Evolutionary conservation across 139 green algal species (phyloP).

Genomic region (Limnomonas spitsbergensis): DNA sequence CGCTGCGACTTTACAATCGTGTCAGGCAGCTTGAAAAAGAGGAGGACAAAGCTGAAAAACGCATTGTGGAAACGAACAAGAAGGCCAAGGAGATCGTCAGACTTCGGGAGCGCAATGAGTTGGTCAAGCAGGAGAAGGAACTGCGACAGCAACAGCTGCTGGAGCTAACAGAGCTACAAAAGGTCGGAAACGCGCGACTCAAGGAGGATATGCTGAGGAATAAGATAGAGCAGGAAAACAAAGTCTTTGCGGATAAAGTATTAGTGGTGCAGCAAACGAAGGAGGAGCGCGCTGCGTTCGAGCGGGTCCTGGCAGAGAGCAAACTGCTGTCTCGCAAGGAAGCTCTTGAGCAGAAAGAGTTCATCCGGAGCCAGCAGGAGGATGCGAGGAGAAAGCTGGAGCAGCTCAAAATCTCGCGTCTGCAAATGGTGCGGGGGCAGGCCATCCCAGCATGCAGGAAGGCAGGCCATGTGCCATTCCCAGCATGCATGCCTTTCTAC

Average conservation of each 20-base stretch:
- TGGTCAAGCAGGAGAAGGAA: slow-evolving; percentile 51
- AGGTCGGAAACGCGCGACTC: slow-evolving; percentile 40
- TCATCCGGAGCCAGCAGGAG: slow-evolving; percentile 48
- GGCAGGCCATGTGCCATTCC: no score
- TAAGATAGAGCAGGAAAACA: slow-evolving; percentile 52
- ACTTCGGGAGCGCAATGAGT: slow-evolving; percentile 51
- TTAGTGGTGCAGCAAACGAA: slow-evolving; percentile 47
- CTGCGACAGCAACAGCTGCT: slow-evolving; percentile 33
- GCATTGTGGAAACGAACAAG: slow-evolving; percentile 62
- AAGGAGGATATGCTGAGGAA: slow-evolving; percentile 50
- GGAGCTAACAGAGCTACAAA: slow-evolving; percentile 50
- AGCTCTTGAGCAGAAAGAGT: slow-evolving; percentile 65
- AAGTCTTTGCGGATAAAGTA: slow-evolving; percentile 40
- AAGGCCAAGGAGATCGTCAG: slow-evolving; percentile 57
- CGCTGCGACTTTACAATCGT: slow-evolving; percentile 64
- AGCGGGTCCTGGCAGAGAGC: slow-evolving; percentile 50
- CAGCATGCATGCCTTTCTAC: no score
- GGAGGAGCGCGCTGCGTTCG: slow-evolving; percentile 54
- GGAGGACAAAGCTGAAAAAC: slow-evolving; percentile 58
- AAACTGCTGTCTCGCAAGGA: slow-evolving; percentile 48
- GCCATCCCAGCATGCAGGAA: no score
- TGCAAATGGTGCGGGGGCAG: slow-evolving; percentile 40
- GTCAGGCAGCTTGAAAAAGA: slow-evolving; percentile 72
- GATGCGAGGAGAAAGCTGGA: slow-evolving; percentile 47
- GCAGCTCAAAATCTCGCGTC: slow-evolving; percentile 38